Percentiles rank a stretch among this genome's conserved stretches.
These are phyloP conservation scores for Boletus sp. DNA, from an alignment of 768 basidiomycete genomes.

Conservation along the genomic window DNA sequence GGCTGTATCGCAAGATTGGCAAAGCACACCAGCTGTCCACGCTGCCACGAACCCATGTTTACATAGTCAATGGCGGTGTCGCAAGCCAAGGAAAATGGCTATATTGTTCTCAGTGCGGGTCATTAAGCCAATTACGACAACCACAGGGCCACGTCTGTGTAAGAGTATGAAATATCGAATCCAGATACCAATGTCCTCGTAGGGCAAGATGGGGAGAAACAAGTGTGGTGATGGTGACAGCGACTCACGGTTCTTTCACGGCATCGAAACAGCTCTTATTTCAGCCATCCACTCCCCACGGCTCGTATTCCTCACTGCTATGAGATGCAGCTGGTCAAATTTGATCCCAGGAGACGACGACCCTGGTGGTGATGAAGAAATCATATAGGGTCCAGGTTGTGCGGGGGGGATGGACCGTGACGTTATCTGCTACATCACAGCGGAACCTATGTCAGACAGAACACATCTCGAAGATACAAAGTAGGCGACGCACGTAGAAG, in stretches of 20 bases:
- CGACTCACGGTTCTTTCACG: slow-evolving; percentile 14
- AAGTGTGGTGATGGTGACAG: neutral
- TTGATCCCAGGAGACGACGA: slow-evolving; percentile 16
- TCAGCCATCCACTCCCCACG: slow-evolving; percentile 28
- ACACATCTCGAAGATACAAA: neutral
- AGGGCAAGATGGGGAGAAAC: neutral
- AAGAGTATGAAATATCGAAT: neutral
- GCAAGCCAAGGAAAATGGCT: neutral
- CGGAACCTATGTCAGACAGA: slow-evolving; percentile 1
- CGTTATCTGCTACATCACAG: slow-evolving; percentile 19
- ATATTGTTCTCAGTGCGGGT: slow-evolving; percentile 1
- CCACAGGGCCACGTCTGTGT: neutral
- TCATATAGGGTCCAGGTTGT: slow-evolving; percentile 19
- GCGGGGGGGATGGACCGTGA: slow-evolving; percentile 6
- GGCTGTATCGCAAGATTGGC: neutral
- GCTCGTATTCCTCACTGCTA: slow-evolving; percentile 27
- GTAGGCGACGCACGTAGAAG: slow-evolving; percentile 21
- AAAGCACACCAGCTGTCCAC: neutral
- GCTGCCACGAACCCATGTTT: neutral
- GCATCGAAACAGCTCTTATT: slow-evolving; percentile 18
- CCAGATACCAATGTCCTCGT: slow-evolving; percentile 5
- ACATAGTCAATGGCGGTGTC: neutral
- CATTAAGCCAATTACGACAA: slow-evolving; percentile 2
- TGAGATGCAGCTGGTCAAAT: slow-evolving; percentile 23
- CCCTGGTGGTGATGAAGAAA: slow-evolving; percentile 10